Conservation (phyloP, 2,329 filamentous ascomycete species). For the Pyricularia grisea region DNA sequence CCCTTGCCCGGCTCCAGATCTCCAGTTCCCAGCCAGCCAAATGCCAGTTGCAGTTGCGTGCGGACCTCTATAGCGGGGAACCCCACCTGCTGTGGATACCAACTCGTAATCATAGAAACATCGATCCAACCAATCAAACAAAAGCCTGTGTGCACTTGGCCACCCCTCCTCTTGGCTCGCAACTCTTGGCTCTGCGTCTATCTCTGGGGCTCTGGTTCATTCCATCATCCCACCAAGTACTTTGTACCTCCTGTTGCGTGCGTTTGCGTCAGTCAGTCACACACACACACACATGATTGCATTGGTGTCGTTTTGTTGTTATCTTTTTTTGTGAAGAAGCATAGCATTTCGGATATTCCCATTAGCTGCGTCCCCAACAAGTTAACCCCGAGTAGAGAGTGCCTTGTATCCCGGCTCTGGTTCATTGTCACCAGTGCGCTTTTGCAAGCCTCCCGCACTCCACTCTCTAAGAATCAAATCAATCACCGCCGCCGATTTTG, state of each 20-base stretch:
- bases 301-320: background rate
- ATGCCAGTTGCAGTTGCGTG: background rate
- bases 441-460: background rate
- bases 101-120: background rate
- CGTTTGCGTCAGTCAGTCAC: background rate
- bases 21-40: background rate
- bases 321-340: background rate
- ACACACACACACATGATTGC: background rate
- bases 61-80: background rate
- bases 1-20: background rate
- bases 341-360: background rate
- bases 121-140: background rate
- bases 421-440: background rate
- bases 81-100: background rate
- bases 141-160: background rate
- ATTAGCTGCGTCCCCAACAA: background rate
- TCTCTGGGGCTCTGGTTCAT: constrained; percentile 1
- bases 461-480: background rate
- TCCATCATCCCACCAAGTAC: background rate
- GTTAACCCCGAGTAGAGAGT: background rate
- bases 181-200: background rate
- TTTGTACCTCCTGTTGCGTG: background rate
- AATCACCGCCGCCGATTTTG: background rate
- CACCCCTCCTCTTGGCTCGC: background rate
- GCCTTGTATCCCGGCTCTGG: background rate